Percentiles rank a stretch among this genome's conserved stretches.
phyloP scores from a whole-genome alignment of 2,329 filamentous ascomycete species.

The Paramyrothecium sp. region DNA sequence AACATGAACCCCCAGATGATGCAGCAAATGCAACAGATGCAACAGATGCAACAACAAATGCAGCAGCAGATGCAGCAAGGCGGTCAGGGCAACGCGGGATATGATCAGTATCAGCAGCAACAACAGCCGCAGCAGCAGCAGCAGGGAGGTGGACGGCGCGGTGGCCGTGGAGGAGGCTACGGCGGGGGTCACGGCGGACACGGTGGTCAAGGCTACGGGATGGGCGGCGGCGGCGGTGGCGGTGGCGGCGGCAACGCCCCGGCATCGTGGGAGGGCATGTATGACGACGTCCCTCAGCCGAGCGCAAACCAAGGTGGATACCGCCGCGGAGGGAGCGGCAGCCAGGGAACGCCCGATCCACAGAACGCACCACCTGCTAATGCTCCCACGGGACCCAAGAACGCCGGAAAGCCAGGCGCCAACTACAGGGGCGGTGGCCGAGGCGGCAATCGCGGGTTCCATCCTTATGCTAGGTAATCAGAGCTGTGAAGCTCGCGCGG shows the following conservation, averaged over 20 bases:
- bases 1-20: conserved; percentile 54
- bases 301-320: conserved; percentile 53
- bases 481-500: background rate
- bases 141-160: conserved; percentile 24
- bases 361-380: conserved; percentile 51
- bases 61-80: conserved; percentile 36
- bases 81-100: conserved; percentile 27
- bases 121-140: conserved; percentile 33
- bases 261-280: conserved; percentile 98
- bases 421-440: conserved; percentile 91
- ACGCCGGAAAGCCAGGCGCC: conserved; percentile 84
- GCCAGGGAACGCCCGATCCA: conserved; percentile 39
- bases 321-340: conserved; percentile 38
- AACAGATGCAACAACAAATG: conserved; percentile 39
- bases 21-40: conserved; percentile 55
- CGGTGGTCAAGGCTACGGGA: conserved; percentile 28
- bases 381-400: conserved; percentile 92
- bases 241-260: conserved; percentile 57
- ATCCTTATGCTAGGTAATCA: conserved; percentile 63
- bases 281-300: conserved; percentile 89
- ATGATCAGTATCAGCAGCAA: conserved; percentile 47
- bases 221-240: conserved; percentile 28
- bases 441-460: conserved; percentile 72
- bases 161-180: conserved; percentile 24
- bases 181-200: conserved; percentile 47